Evolutionary conservation across 176 grass and related monocot species (phyloP), one percentile per base, ranked within the genome.

Genomic region (Elymus sibiricus): DNA sequence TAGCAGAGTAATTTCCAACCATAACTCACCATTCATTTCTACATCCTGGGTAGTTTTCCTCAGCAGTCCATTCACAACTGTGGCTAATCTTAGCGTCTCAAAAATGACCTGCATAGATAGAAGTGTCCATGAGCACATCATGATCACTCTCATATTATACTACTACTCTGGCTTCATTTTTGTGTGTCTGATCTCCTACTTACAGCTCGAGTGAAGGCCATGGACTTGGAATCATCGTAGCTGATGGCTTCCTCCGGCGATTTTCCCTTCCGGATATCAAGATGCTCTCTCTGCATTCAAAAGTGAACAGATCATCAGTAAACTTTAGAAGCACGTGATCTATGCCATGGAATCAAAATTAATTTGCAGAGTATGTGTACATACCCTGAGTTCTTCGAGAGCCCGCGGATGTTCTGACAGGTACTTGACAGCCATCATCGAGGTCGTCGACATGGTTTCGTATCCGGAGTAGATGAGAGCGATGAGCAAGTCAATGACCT

Each of bases 341-440:
- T 63, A 68, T 25, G 9, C 31, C n/a, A 5, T 65, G n/a, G 51
- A 81, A 81, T 39, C 49, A 35, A 78, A 71, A 46, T 39, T 53
- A 56, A 40, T 40, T 40, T 40, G 42, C 70, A 64, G 70, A 11
- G 6, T 68, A 43, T 91, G 31, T 49, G 46, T 94, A 43, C 40
- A 43, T 43, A 98, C 96, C 86, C 90, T 90, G 43, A 98, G 87
- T 80, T 98, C 86, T 79, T 94, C 78, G 34, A 95, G 88, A 84
- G 90, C 93, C 75, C 80, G 94, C 0, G 93, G 90, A 74, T 94
- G 92, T 31, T 95, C 93, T 1, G 86, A 92, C 34, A 95, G 92
- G 78, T 98, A 98, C 78, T 98, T 98, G 5, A 98, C 86, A 2
- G 96, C 93, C 96, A 98, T 98, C 96, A 98, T 98, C 8, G 92